Conservation (phyloP, 768 basidiomycete genomes). For the Chiua virens region DNA sequence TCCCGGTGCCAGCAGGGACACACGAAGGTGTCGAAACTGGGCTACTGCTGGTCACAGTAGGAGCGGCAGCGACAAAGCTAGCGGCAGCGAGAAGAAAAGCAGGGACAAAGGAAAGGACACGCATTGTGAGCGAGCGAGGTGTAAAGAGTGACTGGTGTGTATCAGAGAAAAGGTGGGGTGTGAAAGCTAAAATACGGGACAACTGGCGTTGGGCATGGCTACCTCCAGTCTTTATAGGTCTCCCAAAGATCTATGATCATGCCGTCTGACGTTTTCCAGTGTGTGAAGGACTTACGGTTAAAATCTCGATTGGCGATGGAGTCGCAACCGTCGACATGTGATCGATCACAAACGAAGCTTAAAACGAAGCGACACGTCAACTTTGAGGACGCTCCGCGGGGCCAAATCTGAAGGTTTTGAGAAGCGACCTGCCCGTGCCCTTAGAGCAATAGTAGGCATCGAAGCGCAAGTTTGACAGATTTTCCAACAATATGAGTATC, state of each 20-base stretch:
- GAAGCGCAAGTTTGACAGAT: too few species aligned
- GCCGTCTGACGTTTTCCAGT: too few species aligned
- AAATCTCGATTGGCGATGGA: too few species aligned
- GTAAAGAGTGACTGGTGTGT: constrained; percentile 15
- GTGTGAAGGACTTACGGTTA: too few species aligned
- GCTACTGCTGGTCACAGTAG: neutral
- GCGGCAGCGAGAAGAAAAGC: constrained; percentile 15
- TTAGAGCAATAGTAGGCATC: too few species aligned
- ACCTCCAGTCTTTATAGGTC: constrained; percentile 2
- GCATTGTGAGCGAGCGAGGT: constrained; percentile 19
- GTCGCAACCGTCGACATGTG: too few species aligned
- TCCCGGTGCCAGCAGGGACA: neutral
- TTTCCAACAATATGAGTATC: too few species aligned
- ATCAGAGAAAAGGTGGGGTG: neutral
- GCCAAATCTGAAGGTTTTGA: too few species aligned
- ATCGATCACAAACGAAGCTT: too few species aligned
- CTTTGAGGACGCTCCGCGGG: too few species aligned
- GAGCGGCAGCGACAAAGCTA: constrained; percentile 18
- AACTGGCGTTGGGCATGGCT: neutral
- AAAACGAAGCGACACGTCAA: too few species aligned
- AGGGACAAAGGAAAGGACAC: constrained; percentile 26
- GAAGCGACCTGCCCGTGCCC: too few species aligned
- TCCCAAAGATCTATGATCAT: neutral
- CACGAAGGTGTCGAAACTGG: neutral
- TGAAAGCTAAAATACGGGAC: neutral